phyloP scores from a whole-genome alignment of 345 rosid genomes.

The Mangifera indica region DNA sequence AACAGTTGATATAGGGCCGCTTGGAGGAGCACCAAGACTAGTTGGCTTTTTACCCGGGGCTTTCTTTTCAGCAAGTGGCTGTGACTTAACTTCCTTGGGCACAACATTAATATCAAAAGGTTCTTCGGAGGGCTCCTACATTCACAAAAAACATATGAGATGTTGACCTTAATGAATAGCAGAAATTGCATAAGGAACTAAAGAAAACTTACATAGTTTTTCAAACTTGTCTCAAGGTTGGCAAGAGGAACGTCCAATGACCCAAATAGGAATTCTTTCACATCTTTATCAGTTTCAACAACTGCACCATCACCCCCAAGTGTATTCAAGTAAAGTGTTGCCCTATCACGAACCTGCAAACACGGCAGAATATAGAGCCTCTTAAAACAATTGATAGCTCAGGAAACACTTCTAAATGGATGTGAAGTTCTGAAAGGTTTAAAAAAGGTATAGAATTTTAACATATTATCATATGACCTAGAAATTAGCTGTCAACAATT shows the following conservation, averaged over 20 bases:
- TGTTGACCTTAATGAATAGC: conserved; percentile 16
- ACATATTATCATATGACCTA: not conserved
- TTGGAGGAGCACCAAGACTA: conserved; percentile 75
- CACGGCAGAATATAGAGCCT: not conserved
- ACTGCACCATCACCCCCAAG: conserved; percentile 68
- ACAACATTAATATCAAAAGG: conserved; percentile 82
- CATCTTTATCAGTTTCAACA: conserved; percentile 58
- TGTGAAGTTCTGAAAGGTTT: no score
- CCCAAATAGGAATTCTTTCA: conserved; percentile 76
- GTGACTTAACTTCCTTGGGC: conserved; percentile 81
- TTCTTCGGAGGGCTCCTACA: conserved; percentile 80
- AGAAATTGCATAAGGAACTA: conserved; percentile 16
- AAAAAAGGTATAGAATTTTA: no score
- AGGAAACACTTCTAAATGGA: not conserved
- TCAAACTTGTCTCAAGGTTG: conserved; percentile 89
- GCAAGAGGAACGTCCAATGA: conserved; percentile 75
- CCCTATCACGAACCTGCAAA: conserved; percentile 93
- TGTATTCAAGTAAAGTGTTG: conserved; percentile 82
- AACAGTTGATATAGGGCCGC: conserved; percentile 61
- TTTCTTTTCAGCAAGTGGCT: conserved; percentile 89
- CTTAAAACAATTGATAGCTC: not conserved
- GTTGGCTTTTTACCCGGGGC: conserved; percentile 85
- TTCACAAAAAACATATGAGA: conserved; percentile 26
- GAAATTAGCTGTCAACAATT: conserved; percentile 1
- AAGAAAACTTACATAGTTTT: conserved; percentile 67